Percentiles rank a stretch among this genome's conserved stretches.
Evolutionary conservation across 306 rosid species (phyloP).

Genomic region (Quercus agrifolia): DNA sequence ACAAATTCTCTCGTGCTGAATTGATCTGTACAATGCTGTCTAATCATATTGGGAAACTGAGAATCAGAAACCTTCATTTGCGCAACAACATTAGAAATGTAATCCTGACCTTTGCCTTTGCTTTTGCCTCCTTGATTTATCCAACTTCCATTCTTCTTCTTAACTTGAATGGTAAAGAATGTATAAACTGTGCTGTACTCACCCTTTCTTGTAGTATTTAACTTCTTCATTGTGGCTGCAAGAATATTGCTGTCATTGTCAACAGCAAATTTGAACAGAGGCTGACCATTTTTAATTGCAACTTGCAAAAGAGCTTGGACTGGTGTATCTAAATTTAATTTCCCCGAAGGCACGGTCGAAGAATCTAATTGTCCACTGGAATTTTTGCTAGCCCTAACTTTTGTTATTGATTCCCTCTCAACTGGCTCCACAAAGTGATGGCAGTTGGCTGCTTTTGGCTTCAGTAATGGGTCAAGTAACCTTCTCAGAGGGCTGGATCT

Average conservation of each 20-base stretch:
- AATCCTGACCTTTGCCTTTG: slow-evolving; percentile 68
- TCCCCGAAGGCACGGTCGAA: slow-evolving; percentile 37
- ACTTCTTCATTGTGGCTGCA: slow-evolving; percentile 79
- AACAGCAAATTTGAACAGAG: slow-evolving; percentile 85
- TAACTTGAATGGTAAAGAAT: slow-evolving; percentile 65
- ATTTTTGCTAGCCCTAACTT: slow-evolving; percentile 39
- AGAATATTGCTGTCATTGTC: slow-evolving; percentile 68
- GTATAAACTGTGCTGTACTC: slow-evolving; percentile 52
- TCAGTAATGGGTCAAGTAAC: slow-evolving; percentile 78
- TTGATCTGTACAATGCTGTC: slow-evolving; percentile 27
- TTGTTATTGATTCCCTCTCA: slow-evolving; percentile 37
- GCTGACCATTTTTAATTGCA: slow-evolving; percentile 75
- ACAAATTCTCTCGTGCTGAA: slow-evolving; percentile 62
- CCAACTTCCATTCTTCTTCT: slow-evolving; percentile 81
- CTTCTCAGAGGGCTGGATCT: slow-evolving; percentile 92
- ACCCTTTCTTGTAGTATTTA: slow-evolving; percentile 42
- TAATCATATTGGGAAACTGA: slow-evolving; percentile 33
- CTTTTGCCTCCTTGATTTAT: slow-evolving; percentile 62
- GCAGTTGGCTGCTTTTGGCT: slow-evolving; percentile 57
- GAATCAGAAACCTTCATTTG: slow-evolving; percentile 82
- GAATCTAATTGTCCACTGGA: slow-evolving; percentile 27
- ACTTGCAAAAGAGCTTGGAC: slow-evolving; percentile 78
- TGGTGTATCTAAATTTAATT: slow-evolving; percentile 36
- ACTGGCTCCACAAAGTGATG: slow-evolving; percentile 38
- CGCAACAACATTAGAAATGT: slow-evolving; percentile 62